phyloP scores from a whole-genome alignment of 768 basidiomycete genomes.

The Termitomyces eurrhizus region DNA sequence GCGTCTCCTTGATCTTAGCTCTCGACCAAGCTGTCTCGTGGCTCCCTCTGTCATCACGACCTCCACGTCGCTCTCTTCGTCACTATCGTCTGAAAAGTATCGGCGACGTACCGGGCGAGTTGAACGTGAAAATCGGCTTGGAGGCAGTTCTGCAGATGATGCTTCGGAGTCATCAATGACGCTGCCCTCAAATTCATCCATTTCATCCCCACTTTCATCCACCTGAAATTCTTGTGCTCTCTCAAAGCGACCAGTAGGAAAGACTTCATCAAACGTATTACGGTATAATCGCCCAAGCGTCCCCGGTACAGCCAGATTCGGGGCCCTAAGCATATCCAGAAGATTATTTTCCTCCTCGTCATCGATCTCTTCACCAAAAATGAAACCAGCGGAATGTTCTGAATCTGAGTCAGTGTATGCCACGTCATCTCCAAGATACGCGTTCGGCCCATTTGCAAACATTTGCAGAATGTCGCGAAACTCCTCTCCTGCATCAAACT shows the following conservation, averaged over 20 bases:
- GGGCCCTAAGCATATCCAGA: not conserved
- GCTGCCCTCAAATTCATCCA: conserved; percentile 46
- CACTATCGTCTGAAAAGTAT: not conserved
- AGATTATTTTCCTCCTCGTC: conserved; percentile 3
- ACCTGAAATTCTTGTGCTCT: conserved; percentile 13
- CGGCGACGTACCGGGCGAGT: not conserved
- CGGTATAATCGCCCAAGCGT: not conserved
- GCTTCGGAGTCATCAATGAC: conserved; percentile 51
- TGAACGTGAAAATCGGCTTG: not conserved
- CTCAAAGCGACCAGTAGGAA: conserved; percentile 13
- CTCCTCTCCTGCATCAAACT: conserved; percentile 19
- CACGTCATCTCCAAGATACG: not conserved
- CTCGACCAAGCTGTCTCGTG: not conserved
- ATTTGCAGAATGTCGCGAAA: conserved; percentile 6
- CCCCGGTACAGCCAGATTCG: not conserved
- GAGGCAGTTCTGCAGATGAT: not conserved
- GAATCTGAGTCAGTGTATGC: conserved; percentile 1
- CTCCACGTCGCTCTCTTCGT: conserved; percentile 3
- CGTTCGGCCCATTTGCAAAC: conserved; percentile 1
- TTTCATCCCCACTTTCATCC: conserved; percentile 22
- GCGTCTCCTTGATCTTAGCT: not conserved
- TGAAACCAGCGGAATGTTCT: not conserved
- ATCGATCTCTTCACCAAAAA: not conserved
- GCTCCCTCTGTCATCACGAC: conserved; percentile 2
- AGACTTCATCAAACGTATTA: not conserved